Conservation (phyloP, 23 red algal genomes). For the Agarophyton chilense region DNA sequence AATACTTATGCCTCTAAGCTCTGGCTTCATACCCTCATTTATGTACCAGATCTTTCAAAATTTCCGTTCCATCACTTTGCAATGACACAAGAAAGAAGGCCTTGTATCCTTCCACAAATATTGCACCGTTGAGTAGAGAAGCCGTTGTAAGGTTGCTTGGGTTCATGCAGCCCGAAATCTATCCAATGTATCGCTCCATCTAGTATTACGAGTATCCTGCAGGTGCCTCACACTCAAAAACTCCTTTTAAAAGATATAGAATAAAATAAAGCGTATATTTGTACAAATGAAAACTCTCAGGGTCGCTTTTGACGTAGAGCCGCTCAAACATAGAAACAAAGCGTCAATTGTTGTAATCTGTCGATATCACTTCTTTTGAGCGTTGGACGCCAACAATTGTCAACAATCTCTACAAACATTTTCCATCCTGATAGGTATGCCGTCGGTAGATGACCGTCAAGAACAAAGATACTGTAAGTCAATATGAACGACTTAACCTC, state of each 20-base stretch:
- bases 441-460: background rate
- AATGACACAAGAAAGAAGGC: no score
- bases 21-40: background rate
- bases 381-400: background rate
- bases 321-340: conserved; percentile 25
- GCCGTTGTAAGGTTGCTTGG: no score
- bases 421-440: background rate
- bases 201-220: background rate
- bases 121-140: background rate
- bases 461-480: conserved; percentile 5
- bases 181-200: conserved; percentile 24
- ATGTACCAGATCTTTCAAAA: background rate
- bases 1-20: background rate
- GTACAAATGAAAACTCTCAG: background rate
- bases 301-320: background rate
- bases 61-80: background rate
- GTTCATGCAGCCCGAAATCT: background rate
- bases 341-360: no score
- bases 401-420: conserved; percentile 9
- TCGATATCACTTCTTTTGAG: background rate
- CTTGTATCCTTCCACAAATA: background rate
- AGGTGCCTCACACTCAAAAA: background rate
- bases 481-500: background rate
- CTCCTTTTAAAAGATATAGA: background rate
- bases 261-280: background rate